Evolutionary conservation across 257 asterid species (phyloP).

Genomic region (Capsicum pubescens): DNA sequence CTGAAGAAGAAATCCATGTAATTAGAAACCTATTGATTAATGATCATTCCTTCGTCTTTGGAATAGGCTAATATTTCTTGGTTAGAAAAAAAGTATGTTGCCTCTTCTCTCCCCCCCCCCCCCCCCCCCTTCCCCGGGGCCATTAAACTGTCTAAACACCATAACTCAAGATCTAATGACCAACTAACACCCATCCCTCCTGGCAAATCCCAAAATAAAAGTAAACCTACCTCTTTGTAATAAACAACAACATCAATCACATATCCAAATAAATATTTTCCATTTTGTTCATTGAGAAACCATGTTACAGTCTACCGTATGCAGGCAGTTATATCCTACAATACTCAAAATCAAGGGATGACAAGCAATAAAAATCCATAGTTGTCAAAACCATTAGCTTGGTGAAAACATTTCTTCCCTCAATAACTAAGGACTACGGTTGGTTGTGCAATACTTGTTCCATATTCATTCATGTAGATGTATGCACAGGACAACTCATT

Average conservation of each 20-base stretch:
- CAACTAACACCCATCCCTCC: neutral
- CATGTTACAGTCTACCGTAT: neutral
- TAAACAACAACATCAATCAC: neutral
- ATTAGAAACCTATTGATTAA: neutral
- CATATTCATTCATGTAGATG: neutral
- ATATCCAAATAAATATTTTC: neutral
- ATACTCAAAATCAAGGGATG: neutral
- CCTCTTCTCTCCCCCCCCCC: neutral
- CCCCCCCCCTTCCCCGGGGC: neutral
- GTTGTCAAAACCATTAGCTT: slow-evolving; percentile 13
- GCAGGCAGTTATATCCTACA: neutral
- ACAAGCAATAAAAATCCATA: neutral
- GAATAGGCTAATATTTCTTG: neutral
- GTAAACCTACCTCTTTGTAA: neutral
- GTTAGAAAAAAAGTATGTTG: neutral
- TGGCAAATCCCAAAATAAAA: neutral
- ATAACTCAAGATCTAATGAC: neutral
- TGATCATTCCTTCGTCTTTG: neutral
- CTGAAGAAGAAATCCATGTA: neutral
- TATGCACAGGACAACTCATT: neutral
- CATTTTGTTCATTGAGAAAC: neutral
- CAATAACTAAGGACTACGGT: neutral
- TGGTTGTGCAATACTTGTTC: neutral
- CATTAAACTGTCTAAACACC: neutral
- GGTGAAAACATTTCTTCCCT: slow-evolving; percentile 1